phyloP scores from a whole-genome alignment of 169 alveolate genomes.

The Babesia bigemina region DNA sequence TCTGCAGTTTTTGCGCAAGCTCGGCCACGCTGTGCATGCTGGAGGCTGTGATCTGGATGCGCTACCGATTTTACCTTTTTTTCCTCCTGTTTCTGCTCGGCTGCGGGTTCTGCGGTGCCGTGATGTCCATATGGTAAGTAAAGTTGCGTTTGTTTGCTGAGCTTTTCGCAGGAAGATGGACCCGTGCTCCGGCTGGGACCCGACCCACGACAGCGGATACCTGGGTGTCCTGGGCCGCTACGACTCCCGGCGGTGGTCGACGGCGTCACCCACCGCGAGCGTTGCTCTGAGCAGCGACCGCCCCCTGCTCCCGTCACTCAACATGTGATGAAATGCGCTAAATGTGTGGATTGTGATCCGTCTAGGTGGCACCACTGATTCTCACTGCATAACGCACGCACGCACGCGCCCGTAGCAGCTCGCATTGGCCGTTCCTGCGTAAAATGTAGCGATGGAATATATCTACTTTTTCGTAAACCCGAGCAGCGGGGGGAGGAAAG shows the following conservation, averaged over 20 bases:
- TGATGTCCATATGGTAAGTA: constrained; percentile 38
- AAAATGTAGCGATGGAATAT: constrained; percentile 57
- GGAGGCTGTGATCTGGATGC: constrained; percentile 44
- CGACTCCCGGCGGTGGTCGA: constrained; percentile 56
- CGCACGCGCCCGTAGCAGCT: neutral
- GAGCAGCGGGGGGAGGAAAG: constrained; percentile 84
- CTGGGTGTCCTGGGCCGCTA: constrained; percentile 8
- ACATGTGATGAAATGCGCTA: constrained; percentile 7
- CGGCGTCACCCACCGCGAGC: constrained; percentile 51
- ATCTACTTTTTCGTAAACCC: constrained; percentile 81
- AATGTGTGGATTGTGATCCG: neutral
- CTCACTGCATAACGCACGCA: neutral
- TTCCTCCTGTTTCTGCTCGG: constrained; percentile 28
- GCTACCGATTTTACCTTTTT: constrained; percentile 10
- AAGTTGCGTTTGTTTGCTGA: neutral
- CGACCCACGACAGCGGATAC: constrained; percentile 3
- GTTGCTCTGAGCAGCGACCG: constrained; percentile 32
- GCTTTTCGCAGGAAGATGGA: constrained; percentile 19
- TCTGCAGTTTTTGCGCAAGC: constrained; percentile 45
- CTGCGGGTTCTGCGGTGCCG: constrained; percentile 9
- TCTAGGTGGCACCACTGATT: constrained; percentile 24
- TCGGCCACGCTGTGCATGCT: constrained; percentile 4
- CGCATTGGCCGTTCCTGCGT: constrained; percentile 1
- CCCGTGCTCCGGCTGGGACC: constrained; percentile 17
- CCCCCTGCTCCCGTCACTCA: constrained; percentile 10